Conservation (phyloP, 805 yeast genomes). For the Ogataea philodendri region DNA sequence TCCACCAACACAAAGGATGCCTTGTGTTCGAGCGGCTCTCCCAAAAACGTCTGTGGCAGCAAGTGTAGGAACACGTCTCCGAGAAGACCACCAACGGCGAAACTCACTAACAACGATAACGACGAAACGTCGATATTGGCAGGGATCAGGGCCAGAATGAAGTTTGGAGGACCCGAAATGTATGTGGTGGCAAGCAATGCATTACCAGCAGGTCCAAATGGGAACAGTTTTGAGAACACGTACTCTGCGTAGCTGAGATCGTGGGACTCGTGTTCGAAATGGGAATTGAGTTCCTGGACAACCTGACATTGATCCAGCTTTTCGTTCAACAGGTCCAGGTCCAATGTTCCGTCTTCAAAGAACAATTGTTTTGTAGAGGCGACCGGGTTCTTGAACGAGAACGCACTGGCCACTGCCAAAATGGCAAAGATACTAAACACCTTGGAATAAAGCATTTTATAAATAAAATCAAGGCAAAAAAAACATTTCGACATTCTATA, state of each 20-base stretch:
- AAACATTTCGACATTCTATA: background rate
- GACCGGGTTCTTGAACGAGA: slow-evolving; percentile 3
- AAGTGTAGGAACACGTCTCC: slow-evolving; percentile 75
- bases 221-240: slow-evolving; percentile 44
- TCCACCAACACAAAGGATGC: slow-evolving; percentile 49
- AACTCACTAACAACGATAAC: slow-evolving; percentile 56
- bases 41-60: slow-evolving; percentile 64
- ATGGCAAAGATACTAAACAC: slow-evolving; percentile 3
- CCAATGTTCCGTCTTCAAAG: slow-evolving; percentile 43
- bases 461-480: slow-evolving; percentile 5
- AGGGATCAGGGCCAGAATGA: slow-evolving; percentile 56
- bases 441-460: slow-evolving; percentile 10
- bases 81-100: slow-evolving; percentile 73
- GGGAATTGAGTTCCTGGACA: slow-evolving; percentile 38
- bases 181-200: slow-evolving; percentile 62
- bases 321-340: slow-evolving; percentile 36
- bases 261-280: slow-evolving; percentile 11
- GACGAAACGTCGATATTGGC: slow-evolving; percentile 50
- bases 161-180: slow-evolving; percentile 64
- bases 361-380: slow-evolving; percentile 13
- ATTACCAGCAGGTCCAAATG: slow-evolving; percentile 58
- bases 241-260: slow-evolving; percentile 33
- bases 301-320: slow-evolving; percentile 37
- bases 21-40: slow-evolving; percentile 44
- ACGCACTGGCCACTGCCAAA: slow-evolving; percentile 3